A percentile compares a stretch with the other conserved stretches of the same genome.
These are phyloP conservation scores for Pluteus cervinus DNA, from an alignment of 768 basidiomycete species.

Conservation along the genomic window DNA sequence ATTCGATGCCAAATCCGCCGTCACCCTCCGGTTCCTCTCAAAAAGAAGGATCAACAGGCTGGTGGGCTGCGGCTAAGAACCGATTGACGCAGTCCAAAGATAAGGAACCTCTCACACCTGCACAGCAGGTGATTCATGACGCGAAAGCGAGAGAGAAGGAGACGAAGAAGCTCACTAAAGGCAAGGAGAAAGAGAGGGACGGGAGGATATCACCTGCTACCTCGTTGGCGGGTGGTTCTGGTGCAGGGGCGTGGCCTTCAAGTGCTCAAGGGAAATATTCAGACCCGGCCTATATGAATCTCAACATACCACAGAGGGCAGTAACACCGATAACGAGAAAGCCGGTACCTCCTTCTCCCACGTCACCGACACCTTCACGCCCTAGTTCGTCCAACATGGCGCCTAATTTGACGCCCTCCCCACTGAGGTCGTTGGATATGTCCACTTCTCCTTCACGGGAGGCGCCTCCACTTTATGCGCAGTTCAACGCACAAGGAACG, in stretches of 20 bases:
- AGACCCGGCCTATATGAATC: slow-evolving; percentile 55
- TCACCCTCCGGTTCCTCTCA: slow-evolving; percentile 54
- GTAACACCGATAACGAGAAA: slow-evolving; percentile 37
- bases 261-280: slow-evolving; percentile 42
- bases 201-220: no score
- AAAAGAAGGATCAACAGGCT: slow-evolving; percentile 49
- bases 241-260: slow-evolving; percentile 49
- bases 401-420: slow-evolving; percentile 59
- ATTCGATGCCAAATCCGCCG: slow-evolving; percentile 49
- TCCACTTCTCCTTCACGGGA: slow-evolving; percentile 48
- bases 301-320: slow-evolving; percentile 44
- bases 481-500: slow-evolving; percentile 65
- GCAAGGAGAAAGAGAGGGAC: slow-evolving; percentile 53
- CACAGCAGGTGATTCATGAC: slow-evolving; percentile 76
- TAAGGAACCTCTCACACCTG: slow-evolving; percentile 69
- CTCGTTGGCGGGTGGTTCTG: slow-evolving; percentile 37
- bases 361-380: slow-evolving; percentile 61
- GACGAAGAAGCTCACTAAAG: slow-evolving; percentile 38
- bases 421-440: slow-evolving; percentile 45
- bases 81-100: slow-evolving; percentile 76
- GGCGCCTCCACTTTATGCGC: slow-evolving; percentile 68
- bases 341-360: slow-evolving; percentile 46
- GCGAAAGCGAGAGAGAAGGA: slow-evolving; percentile 64
- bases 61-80: slow-evolving; percentile 76
- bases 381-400: slow-evolving; percentile 40